Conservation (phyloP, 1,139 yeast species). For the Kodamaea derodonti region DNA sequence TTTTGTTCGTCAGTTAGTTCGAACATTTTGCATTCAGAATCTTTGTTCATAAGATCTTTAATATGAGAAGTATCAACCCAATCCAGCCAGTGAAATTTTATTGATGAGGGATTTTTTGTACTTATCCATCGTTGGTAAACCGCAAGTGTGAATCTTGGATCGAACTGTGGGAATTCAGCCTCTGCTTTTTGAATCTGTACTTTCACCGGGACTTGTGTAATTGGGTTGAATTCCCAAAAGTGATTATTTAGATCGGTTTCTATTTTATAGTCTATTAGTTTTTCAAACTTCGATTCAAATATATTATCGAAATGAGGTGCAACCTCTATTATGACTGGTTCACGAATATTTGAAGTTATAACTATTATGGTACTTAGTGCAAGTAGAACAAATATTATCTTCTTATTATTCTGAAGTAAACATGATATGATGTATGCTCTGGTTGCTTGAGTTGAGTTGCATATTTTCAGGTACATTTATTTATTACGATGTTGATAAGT, state of each 20-base stretch:
- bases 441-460: too few species aligned
- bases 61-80: constrained; percentile 36
- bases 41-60: constrained; percentile 19
- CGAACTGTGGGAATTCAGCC: constrained; percentile 15
- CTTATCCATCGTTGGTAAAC: constrained; percentile 14
- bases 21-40: constrained; percentile 10
- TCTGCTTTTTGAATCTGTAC: constrained; percentile 3
- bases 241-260: constrained; percentile 18
- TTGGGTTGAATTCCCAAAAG: constrained; percentile 24
- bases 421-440: too few species aligned
- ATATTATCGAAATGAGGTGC: too few species aligned
- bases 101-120: constrained; percentile 15
- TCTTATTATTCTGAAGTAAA: too few species aligned
- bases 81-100: constrained; percentile 42
- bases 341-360: too few species aligned
- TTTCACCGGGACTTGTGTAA: not conserved
- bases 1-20: constrained; percentile 3
- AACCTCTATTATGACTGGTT: too few species aligned
- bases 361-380: too few species aligned
- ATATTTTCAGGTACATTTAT: too few species aligned
- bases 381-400: too few species aligned
- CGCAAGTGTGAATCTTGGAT: constrained; percentile 21
- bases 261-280: constrained; percentile 14
- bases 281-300: constrained; percentile 6
- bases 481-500: too few species aligned